phyloP scores from a whole-genome alignment of 176 grass and related monocot species.

The Carex cristatella region DNA sequence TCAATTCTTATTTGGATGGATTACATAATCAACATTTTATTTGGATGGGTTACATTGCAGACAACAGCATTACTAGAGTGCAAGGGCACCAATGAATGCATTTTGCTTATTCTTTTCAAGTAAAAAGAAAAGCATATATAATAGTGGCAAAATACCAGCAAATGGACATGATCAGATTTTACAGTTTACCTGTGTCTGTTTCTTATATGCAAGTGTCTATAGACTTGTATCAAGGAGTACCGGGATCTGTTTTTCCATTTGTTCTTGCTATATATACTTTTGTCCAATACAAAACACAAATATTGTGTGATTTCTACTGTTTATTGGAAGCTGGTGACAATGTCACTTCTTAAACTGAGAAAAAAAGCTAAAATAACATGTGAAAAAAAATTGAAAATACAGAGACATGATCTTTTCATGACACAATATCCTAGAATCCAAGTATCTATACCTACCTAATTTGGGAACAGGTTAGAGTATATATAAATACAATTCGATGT shows the following conservation, averaged over 20 bases:
- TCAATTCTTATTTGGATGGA: too few relatives aligned
- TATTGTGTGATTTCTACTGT: background rate
- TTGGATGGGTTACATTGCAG: background rate
- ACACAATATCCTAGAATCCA: background rate
- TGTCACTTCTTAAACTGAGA: background rate
- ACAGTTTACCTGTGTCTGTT: too few relatives aligned
- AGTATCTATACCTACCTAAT: conserved; percentile 1
- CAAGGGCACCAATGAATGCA: background rate
- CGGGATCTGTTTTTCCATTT: background rate
- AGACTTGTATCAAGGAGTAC: background rate
- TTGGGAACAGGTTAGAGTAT: background rate
- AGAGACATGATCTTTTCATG: background rate
- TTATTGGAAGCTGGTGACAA: background rate
- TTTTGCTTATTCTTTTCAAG: background rate
- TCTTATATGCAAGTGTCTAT: background rate
- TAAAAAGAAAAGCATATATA: background rate
- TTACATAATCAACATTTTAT: background rate
- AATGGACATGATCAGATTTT: background rate
- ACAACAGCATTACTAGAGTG: background rate
- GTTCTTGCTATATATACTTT: background rate
- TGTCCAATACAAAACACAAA: background rate
- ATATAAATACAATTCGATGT: conserved; percentile 7
- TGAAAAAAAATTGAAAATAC: background rate
- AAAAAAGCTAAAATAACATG: background rate
- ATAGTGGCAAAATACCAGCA: background rate